phyloP scores from a whole-genome alignment of 1,139 yeast genomes.

The Blastobotrys elegans region DNA sequence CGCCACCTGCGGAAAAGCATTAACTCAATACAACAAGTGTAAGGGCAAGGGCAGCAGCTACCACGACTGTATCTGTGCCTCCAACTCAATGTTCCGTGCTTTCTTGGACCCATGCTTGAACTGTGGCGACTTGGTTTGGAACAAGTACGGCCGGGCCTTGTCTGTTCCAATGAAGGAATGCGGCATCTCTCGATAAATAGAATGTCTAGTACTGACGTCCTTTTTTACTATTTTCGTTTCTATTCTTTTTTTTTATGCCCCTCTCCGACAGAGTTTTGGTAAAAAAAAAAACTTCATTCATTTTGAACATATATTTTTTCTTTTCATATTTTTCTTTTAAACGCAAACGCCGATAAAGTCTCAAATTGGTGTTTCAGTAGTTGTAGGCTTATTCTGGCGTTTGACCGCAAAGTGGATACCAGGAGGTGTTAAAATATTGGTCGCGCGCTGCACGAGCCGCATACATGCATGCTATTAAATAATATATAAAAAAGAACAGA shows the following conservation, averaged over 20 bases:
- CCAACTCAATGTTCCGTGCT: not conserved
- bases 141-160: constrained; percentile 3
- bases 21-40: constrained; percentile 12
- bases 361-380: too few species aligned
- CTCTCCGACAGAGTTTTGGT: too few species aligned
- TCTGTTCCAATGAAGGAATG: constrained; percentile 8
- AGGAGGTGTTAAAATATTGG: too few species aligned
- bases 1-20: constrained; percentile 9
- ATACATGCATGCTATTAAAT: too few species aligned
- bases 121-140: constrained; percentile 6
- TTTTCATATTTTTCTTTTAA: too few species aligned
- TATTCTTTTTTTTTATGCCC: not conserved
- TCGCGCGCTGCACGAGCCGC: too few species aligned
- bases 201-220: not conserved
- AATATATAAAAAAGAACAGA: too few species aligned
- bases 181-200: constrained; percentile 1
- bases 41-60: constrained; percentile 2
- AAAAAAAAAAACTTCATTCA: too few species aligned
- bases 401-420: too few species aligned
- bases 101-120: constrained; percentile 3
- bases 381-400: too few species aligned
- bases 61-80: constrained; percentile 4
- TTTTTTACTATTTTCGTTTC: not conserved
- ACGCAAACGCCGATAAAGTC: too few species aligned
- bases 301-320: too few species aligned